Evolutionary conservation across 768 basidiomycete species (phyloP).

Genomic region (Artomyces pyxidatus): DNA sequence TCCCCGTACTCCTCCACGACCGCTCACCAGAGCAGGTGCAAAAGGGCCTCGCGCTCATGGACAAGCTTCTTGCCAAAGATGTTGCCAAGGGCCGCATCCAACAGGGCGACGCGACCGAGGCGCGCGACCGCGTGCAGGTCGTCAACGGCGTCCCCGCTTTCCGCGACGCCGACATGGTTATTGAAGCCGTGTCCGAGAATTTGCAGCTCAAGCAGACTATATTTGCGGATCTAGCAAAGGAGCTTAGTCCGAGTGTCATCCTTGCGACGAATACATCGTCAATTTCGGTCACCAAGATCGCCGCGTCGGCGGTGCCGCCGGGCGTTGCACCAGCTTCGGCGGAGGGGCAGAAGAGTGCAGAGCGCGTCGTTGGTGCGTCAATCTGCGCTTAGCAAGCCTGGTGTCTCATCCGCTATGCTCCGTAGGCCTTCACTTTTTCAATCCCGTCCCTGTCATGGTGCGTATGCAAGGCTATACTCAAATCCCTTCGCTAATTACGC

Average conservation of each 20-base stretch:
- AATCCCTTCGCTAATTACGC: no score
- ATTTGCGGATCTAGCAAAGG: slow-evolving; percentile 61
- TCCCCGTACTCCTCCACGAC: slow-evolving; percentile 84
- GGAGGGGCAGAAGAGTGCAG: slow-evolving; percentile 53
- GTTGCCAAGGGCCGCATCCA: slow-evolving; percentile 74
- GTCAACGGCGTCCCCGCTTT: slow-evolving; percentile 51
- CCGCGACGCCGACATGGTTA: slow-evolving; percentile 81
- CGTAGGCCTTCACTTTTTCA: slow-evolving; percentile 87
- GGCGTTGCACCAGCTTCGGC: slow-evolving; percentile 51
- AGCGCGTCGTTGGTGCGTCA: slow-evolving; percentile 71
- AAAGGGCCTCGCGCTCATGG: slow-evolving; percentile 65
- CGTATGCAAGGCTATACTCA: no score
- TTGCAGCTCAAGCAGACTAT: slow-evolving; percentile 70
- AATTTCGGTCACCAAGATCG: slow-evolving; percentile 92
- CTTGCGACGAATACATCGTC: slow-evolving; percentile 91
- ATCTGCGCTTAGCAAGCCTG: slow-evolving; percentile 9
- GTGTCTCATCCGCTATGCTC: not conserved
- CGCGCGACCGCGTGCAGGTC: slow-evolving; percentile 54
- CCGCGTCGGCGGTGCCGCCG: slow-evolving; percentile 62
- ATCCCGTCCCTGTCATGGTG: slow-evolving; percentile 96
- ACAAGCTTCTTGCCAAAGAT: slow-evolving; percentile 84
- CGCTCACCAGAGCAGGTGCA: slow-evolving; percentile 63
- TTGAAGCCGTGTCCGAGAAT: slow-evolving; percentile 91
- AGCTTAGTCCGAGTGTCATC: slow-evolving; percentile 66
- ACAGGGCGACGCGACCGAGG: slow-evolving; percentile 62